Conservation (phyloP, 352 stramenopile genomes). For the Phytophthora rubi region DNA sequence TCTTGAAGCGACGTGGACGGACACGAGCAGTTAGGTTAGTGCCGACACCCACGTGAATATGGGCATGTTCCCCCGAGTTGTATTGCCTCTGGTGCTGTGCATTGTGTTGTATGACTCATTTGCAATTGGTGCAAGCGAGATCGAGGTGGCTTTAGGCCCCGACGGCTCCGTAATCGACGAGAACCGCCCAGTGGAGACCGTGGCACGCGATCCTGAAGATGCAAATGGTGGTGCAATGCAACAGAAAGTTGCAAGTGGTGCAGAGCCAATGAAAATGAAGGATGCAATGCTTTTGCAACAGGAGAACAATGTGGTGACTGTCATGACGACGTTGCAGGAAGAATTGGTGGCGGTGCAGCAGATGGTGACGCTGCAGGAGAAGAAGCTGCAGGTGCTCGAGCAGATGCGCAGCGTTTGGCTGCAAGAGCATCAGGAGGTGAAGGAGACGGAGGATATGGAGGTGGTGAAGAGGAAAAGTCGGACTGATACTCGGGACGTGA, state of each 20-base stretch:
- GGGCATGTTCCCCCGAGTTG: not conserved
- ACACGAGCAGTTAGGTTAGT: not conserved
- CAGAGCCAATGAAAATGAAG: not conserved
- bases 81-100: not conserved
- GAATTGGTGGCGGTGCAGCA: conserved; percentile 44
- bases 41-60: not conserved
- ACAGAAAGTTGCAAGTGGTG: not conserved
- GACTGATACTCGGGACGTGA: conserved; percentile 8
- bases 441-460: conserved; percentile 5
- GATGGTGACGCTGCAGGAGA: conserved; percentile 51
- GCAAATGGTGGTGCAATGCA: not conserved
- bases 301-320: not conserved
- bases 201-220: not conserved
- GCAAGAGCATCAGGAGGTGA: conserved; percentile 18
- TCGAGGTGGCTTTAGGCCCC: conserved; percentile 26
- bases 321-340: conserved; percentile 28
- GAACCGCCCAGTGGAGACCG: conserved; percentile 3
- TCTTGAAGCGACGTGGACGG: conserved; percentile 23
- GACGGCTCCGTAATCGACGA: conserved; percentile 21
- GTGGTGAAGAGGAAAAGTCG: not conserved
- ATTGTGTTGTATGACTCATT: not conserved
- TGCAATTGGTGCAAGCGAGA: not conserved
- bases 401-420: conserved; percentile 30
- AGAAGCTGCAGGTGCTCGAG: conserved; percentile 45
- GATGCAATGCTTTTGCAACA: not conserved